phyloP scores from a whole-genome alignment of 257 asterid species.

The Nicotiana otophora region DNA sequence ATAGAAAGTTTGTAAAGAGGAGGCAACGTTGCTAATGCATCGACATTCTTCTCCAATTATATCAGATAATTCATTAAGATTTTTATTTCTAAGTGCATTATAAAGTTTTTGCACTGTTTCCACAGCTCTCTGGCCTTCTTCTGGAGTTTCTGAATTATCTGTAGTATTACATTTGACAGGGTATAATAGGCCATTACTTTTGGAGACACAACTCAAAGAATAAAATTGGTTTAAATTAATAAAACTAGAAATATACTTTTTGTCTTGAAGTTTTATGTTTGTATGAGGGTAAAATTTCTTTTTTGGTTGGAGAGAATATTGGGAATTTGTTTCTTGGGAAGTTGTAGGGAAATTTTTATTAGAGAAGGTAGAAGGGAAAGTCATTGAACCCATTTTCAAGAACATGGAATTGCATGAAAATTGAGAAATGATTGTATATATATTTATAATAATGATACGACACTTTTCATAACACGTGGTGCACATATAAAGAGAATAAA shows the following conservation, averaged over 20 bases:
- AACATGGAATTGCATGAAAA: neutral
- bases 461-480: neutral
- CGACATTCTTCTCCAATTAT: constrained; percentile 64
- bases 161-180: constrained; percentile 20
- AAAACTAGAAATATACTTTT: constrained; percentile 1
- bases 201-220: constrained; percentile 3
- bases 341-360: neutral
- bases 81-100: constrained; percentile 44
- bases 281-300: neutral
- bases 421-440: neutral
- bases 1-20: constrained; percentile 37
- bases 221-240: constrained; percentile 1
- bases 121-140: constrained; percentile 36
- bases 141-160: constrained; percentile 9
- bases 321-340: constrained; percentile 14
- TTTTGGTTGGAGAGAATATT: constrained; percentile 5
- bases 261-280: neutral
- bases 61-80: constrained; percentile 42
- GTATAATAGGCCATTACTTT: neutral
- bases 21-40: constrained; percentile 52
- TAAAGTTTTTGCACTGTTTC: constrained; percentile 67
- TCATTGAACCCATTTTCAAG: constrained; percentile 17
- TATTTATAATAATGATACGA: neutral
- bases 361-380: constrained; percentile 3
- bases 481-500: neutral